Base-by-base conservation (phyloP, 495 filamentous ascomycete species). In the Aspergillus sclerotioniger region DNA sequence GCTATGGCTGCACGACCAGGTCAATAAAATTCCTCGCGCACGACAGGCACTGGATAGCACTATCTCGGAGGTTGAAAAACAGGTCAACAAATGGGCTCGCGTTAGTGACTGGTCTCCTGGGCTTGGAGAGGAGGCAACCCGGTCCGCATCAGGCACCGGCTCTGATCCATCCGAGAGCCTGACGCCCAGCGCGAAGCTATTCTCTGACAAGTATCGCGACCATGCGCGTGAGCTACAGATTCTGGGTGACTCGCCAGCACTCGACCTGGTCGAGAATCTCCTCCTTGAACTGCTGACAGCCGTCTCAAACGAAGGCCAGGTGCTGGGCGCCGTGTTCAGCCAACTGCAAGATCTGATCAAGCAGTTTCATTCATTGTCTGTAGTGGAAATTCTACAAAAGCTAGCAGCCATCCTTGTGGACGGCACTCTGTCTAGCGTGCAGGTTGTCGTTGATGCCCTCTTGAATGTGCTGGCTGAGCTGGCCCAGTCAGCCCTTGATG, bases 371-470 rank as follows among this genome's bases (percentile, higher is more conserved):
- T 10, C 9, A 4, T 8, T 53, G 2, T 47, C 17, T 15, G 16
- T 61, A 4, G 53, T 16, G 9, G 47, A 57, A 0, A 29, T 61
- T 8, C 39, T 61, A 1, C 19, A 53, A 32, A n/a, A n/a, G 8
- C 28, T 61, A 0, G 39, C 32, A 3, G 48, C 7, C 8, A 48
- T 61, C 3, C 35, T 61, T 1, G 47, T 17, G 9, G 47, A 53
- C 17, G 29, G 5, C 8, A 19, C 29, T 1, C 16, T 61, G 13
- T 35, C n/a, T 16, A 56, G 37, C 17, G 21, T 29, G 0, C 47
- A 53, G 19, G 59, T 61, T 0, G 59, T 57, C 3, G 47, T 53
- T 0, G 59, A 56, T n/a, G 49, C 59, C n/a, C 10, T 61, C 28
- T n/a, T 61, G 5, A 29, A 53, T 10, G 48, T 61, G 16, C 49